phyloP scores from a whole-genome alignment of 768 basidiomycete genomes.

The Leccinum truebloodii region DNA sequence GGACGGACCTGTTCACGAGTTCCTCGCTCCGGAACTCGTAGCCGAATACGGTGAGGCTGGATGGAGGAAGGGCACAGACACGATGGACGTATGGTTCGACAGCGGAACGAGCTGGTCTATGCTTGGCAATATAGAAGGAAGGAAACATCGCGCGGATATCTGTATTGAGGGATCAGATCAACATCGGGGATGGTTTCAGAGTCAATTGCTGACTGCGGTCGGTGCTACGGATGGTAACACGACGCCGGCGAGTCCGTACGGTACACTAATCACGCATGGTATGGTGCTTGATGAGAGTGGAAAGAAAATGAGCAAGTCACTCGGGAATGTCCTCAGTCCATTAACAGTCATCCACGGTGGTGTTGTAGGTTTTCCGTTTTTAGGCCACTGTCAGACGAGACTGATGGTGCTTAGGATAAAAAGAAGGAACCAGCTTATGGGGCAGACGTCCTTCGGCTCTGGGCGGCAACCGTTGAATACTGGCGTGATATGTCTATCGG shows the following conservation, averaged over 20 bases:
- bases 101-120: slow-evolving; percentile 94
- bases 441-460: slow-evolving; percentile 82
- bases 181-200: slow-evolving; percentile 99
- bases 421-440: slow-evolving; percentile 81
- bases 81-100: slow-evolving; percentile 99
- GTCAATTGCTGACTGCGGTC: slow-evolving; percentile 82
- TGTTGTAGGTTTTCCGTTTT: slow-evolving; percentile 46
- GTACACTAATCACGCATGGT: slow-evolving; percentile 87
- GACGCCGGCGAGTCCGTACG: slow-evolving; percentile 56
- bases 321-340: slow-evolving; percentile 90
- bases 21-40: slow-evolving; percentile 64
- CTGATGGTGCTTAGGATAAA: slow-evolving; percentile 46
- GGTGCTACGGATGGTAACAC: slow-evolving; percentile 33
- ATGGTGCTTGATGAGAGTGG: slow-evolving; percentile 92
- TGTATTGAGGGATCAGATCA: slow-evolving; percentile 97
- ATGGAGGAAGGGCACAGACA: slow-evolving; percentile 86
- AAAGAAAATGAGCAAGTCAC: slow-evolving; percentile 96
- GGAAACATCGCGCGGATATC: slow-evolving; percentile 67
- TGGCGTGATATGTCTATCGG: slow-evolving; percentile 88
- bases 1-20: slow-evolving; percentile 80
- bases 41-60: slow-evolving; percentile 44
- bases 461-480: slow-evolving; percentile 91
- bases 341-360: slow-evolving; percentile 78
- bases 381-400: not conserved
- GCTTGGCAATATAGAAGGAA: slow-evolving; percentile 45